Conservation (phyloP, 2,329 filamentous ascomycete genomes). For the Juglanconis oblonga region DNA sequence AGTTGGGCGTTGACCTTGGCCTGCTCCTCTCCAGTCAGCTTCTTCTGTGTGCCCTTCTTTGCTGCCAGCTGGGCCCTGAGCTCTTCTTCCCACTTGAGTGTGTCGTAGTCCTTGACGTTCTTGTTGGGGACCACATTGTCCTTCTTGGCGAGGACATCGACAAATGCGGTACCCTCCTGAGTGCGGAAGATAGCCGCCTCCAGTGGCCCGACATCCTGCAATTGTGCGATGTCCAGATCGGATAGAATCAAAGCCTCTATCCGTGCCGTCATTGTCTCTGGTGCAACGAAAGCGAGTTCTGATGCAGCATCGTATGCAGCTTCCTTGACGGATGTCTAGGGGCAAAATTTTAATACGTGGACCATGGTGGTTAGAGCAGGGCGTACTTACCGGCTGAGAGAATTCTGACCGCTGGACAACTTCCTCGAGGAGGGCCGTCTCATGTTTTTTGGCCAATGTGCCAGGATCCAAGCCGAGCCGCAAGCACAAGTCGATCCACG, state of each 20-base stretch:
- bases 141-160: slow-evolving; percentile 89
- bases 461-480: slow-evolving; percentile 81
- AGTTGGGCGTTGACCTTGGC: slow-evolving; percentile 89
- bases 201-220: slow-evolving; percentile 73
- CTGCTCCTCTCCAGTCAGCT: slow-evolving; percentile 84
- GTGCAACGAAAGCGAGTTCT: slow-evolving; percentile 90
- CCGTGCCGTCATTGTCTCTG: slow-evolving; percentile 72
- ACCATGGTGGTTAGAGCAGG: not conserved
- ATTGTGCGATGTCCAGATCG: slow-evolving; percentile 69
- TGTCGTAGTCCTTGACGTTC: slow-evolving; percentile 92
- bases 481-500: slow-evolving; percentile 88
- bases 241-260: slow-evolving; percentile 70
- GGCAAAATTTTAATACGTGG: not conserved
- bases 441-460: slow-evolving; percentile 62
- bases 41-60: slow-evolving; percentile 90
- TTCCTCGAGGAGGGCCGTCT: slow-evolving; percentile 64
- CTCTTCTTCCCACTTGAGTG: slow-evolving; percentile 95
- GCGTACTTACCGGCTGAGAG: slow-evolving; percentile 14
- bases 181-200: slow-evolving; percentile 93
- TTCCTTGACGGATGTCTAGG: slow-evolving; percentile 44
- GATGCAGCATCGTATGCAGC: slow-evolving; percentile 84
- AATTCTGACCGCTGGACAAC: slow-evolving; percentile 45
- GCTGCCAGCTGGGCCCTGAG: slow-evolving; percentile 81
- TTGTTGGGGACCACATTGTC: slow-evolving; percentile 71
- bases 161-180: slow-evolving; percentile 80